Evolutionary conservation across 164 flowering plant species (phyloP).

Genomic region (Magnolia kwangsiensis): DNA sequence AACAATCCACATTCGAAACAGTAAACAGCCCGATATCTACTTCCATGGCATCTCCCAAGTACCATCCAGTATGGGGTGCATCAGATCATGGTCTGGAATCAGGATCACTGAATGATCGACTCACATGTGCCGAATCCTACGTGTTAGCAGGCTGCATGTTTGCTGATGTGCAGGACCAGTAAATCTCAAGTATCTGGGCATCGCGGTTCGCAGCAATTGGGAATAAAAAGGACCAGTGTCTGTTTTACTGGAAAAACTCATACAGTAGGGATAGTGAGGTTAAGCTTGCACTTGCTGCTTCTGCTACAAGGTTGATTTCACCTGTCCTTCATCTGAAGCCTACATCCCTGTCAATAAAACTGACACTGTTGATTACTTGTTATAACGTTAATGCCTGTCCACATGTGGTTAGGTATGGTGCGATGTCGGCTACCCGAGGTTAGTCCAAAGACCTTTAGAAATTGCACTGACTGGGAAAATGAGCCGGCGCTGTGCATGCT

Average conservation of each 20-base stretch:
- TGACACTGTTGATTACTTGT: too few species aligned
- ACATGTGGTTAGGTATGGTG: conserved; percentile 79
- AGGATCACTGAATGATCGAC: background rate
- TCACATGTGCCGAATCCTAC: too few species aligned
- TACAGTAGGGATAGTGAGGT: background rate
- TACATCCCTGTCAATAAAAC: background rate
- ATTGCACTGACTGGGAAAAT: conserved; percentile 84
- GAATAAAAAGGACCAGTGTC: background rate
- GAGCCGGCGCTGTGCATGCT: conserved; percentile 90
- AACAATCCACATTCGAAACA: background rate
- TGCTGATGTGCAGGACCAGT: too few species aligned
- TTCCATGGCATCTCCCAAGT: background rate
- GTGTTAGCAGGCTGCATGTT: too few species aligned
- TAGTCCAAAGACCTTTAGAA: conserved; percentile 80
- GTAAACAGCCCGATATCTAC: background rate
- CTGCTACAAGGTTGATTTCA: background rate
- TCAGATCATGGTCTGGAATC: background rate
- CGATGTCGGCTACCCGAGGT: conserved; percentile 73
- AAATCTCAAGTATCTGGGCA: too few species aligned
- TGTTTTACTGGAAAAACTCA: background rate
- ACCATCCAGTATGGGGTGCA: background rate
- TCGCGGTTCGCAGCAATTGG: background rate
- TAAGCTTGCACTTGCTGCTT: conserved; percentile 2
- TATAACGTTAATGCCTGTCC: background rate
- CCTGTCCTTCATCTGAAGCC: background rate